A percentile compares a stretch with the other conserved stretches of the same genome.
Evolutionary conservation across 495 filamentous ascomycete species (phyloP).

Genomic region (Hyaloscypha finlandica): DNA sequence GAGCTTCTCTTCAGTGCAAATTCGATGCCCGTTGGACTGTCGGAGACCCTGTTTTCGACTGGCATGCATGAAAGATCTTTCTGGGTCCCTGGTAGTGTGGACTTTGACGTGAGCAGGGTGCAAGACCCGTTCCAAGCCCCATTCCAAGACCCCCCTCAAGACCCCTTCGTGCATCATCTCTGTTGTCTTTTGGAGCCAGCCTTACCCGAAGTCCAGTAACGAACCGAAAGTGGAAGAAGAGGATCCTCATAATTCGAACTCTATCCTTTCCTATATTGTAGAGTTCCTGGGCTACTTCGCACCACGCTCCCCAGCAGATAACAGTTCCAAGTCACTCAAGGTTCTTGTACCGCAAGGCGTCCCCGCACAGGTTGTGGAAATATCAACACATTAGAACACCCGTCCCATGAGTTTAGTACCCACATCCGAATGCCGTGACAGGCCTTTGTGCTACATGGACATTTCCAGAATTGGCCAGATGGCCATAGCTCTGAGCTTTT

Average conservation of each 20-base stretch:
- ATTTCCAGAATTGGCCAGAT: neutral
- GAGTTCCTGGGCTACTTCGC: no score
- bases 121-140: neutral
- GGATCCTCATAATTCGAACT: no score
- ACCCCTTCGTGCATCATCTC: neutral
- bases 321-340: no score
- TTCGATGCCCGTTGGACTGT: neutral
- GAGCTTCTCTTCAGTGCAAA: neutral
- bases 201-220: no score
- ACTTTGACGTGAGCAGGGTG: neutral
- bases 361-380: no score
- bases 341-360: no score
- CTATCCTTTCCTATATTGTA: no score
- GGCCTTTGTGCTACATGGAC: neutral
- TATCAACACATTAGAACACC: neutral
- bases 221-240: no score
- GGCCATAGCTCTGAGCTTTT: neutral
- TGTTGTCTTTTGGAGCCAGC: neutral
- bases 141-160: neutral
- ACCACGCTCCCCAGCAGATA: no score
- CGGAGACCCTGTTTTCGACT: neutral
- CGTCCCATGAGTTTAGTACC: neutral
- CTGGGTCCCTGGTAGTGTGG: neutral
- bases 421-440: neutral
- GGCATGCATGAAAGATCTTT: neutral